These are phyloP conservation scores for Scedosporium dehoogii DNA, from an alignment of 2,329 filamentous ascomycete species.

Conservation along the genomic window DNA sequence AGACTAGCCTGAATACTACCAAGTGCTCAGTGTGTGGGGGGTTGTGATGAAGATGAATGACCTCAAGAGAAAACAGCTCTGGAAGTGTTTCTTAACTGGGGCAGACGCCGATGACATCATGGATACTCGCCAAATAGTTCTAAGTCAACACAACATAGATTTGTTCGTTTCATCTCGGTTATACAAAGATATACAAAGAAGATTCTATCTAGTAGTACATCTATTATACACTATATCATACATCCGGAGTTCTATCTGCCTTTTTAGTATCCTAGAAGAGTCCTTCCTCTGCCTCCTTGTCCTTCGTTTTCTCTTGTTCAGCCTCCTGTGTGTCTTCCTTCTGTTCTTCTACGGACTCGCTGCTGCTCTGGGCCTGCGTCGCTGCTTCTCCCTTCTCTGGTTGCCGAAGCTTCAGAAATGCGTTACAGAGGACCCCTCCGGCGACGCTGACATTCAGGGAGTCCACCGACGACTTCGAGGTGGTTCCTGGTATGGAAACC, in stretches of 20 bases:
- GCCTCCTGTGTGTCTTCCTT: background rate
- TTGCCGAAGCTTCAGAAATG: conserved; percentile 33
- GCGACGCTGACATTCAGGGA: conserved; percentile 93
- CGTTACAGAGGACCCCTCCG: conserved; percentile 62
- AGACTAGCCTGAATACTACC: background rate
- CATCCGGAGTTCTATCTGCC: background rate
- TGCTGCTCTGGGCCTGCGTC: background rate
- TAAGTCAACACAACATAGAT: too few relatives aligned
- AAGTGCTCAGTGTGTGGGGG: too few relatives aligned
- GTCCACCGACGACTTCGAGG: conserved; percentile 54
- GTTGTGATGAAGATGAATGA: too few relatives aligned
- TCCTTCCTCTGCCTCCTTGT: background rate
- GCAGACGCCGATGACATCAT: too few relatives aligned
- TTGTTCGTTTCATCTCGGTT: too few relatives aligned
- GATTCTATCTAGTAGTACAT: background rate
- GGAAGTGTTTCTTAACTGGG: too few relatives aligned
- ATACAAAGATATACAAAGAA: background rate
- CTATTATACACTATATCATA: background rate
- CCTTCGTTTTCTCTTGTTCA: background rate
- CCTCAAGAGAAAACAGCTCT: too few relatives aligned
- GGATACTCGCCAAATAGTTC: too few relatives aligned
- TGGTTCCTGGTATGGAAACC: conserved; percentile 53
- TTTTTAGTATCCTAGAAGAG: background rate
- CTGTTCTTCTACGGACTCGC: background rate
- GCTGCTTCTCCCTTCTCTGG: background rate